Evolutionary conservation across 345 rosid genomes (phyloP), one percentile per base, ranked within the genome.

Genomic region (Eucalyptus decipiens): DNA sequence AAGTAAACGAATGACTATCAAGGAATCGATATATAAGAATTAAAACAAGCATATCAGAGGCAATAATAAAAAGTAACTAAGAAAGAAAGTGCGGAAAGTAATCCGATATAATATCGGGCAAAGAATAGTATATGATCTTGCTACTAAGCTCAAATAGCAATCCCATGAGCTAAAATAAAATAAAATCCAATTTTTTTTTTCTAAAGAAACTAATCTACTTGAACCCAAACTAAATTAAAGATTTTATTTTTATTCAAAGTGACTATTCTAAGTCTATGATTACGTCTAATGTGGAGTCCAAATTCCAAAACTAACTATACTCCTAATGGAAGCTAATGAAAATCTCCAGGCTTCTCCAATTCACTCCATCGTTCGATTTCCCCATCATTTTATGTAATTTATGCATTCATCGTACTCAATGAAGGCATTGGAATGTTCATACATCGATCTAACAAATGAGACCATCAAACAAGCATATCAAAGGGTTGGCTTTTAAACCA

Each of bases 61-160:
- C 28, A 23, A 0, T 54, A 54, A 54, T 0, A 19, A 54, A 21
- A 54, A 0, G 60, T 23, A 54, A 54, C 28, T 0, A 54, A 0
- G 11, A 54, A 54, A 54, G 21, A 54, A 54, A 54, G 28, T 23
- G 60, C 0, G 0, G 0, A 54, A 54, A 9, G 60, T 54, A 54
- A 0, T 0, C 0, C 23, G 0, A 54, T 54, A 54, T 21, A 0
- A 54, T 21, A 0, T 54, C 0, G 11, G 0, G 26, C 60, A 54
- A 54, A 23, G 0, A 54, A 18, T 51, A 54, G 0, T 4, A 0
- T 23, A 54, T 54, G 5, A 54, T 23, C 60, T 54, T 54, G 60
- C 0, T 54, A 2, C 4, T 54, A 54, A 54, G 60, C 28, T 54
- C 3, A 1, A 19, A 23, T 1, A 0, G 60, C 11, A 54, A 54